Evolutionary conservation across 352 stramenopile species (phyloP).

Genomic region (Phytophthora meadii): DNA sequence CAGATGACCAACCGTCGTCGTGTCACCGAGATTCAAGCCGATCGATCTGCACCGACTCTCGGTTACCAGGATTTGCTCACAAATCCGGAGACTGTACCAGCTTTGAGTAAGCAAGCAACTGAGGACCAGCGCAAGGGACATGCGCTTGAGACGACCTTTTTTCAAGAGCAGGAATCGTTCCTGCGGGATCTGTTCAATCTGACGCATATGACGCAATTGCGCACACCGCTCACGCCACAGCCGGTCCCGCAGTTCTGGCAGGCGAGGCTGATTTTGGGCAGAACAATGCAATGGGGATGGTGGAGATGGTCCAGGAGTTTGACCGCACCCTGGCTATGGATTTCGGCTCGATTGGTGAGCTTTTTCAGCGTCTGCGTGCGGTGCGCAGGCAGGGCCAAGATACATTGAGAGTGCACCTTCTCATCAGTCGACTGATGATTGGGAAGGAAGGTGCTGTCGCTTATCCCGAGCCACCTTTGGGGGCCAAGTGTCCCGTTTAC

Average conservation of each 20-base stretch:
- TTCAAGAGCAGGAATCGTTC: conserved; percentile 13
- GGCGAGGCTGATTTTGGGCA: neutral
- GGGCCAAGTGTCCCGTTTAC: neutral
- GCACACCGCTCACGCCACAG: conserved; percentile 5
- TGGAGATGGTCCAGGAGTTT: neutral
- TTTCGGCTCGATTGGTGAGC: neutral
- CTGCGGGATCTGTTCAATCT: conserved; percentile 1
- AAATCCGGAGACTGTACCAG: neutral
- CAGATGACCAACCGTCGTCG: neutral
- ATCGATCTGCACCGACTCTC: neutral
- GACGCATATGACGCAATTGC: conserved; percentile 4
- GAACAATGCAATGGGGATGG: neutral
- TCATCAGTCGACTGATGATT: neutral
- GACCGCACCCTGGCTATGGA: neutral
- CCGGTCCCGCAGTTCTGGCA: neutral
- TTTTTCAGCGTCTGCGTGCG: neutral
- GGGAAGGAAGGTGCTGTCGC: neutral
- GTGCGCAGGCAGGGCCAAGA: neutral
- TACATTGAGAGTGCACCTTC: neutral
- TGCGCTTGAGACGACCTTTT: neutral
- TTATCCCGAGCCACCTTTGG: neutral
- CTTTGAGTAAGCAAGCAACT: too few relatives aligned
- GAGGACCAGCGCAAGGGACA: neutral
- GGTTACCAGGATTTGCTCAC: neutral
- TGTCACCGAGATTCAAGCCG: conserved; percentile 10